A percentile compares a stretch with the other conserved stretches of the same genome.
phyloP scores from a whole-genome alignment of 441 rosid genomes.

The Raphanus hybrid region DNA sequence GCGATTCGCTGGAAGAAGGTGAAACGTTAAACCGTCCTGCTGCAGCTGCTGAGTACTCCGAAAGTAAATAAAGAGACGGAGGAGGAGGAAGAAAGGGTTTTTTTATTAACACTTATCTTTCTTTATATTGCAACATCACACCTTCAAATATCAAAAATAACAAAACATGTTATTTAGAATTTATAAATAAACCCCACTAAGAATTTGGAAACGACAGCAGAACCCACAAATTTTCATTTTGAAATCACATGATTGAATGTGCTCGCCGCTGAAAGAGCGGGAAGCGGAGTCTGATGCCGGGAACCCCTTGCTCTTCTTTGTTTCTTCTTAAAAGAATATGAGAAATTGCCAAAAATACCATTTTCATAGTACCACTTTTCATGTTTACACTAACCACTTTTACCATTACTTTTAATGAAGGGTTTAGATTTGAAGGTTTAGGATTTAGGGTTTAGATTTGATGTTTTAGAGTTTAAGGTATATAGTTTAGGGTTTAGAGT shows the following conservation, averaged over 20 bases:
- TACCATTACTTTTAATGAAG: no score
- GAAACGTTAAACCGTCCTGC: neutral
- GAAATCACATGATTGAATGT: neutral
- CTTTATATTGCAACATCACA: slow-evolving; percentile 3
- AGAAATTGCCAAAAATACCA: no score
- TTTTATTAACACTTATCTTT: neutral
- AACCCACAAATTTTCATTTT: neutral
- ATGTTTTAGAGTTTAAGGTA: no score
- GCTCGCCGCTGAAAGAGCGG: no score
- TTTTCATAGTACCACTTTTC: no score
- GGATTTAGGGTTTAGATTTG: no score
- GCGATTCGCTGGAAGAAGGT: neutral
- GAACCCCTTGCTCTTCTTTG: no score
- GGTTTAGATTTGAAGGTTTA: no score
- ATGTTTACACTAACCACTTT: no score
- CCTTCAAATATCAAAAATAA: neutral
- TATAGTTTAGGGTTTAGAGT: no score
- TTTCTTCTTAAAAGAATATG: no score
- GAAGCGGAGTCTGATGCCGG: no score
- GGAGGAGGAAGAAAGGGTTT: neutral
- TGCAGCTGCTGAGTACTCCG: neutral
- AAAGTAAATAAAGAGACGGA: neutral
- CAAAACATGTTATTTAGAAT: neutral
- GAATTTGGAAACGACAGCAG: neutral
- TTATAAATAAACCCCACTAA: slow-evolving; percentile 2